These are phyloP conservation scores for Saccharomycopsis vini DNA, from an alignment of 805 yeast species.

Conservation along the genomic window DNA sequence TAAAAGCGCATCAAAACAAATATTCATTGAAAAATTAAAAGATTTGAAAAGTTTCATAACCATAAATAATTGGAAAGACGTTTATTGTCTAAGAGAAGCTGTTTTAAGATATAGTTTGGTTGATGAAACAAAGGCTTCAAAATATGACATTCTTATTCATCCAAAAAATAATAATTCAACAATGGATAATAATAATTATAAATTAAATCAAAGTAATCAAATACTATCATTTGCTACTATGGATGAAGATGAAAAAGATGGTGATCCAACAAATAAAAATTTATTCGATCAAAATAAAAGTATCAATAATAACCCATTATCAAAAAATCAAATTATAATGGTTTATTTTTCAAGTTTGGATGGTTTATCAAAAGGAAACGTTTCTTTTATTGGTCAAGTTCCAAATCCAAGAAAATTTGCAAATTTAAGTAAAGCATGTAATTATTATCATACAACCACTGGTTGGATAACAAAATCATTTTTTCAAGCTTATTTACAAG, in stretches of 20 bases:
- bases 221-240: no score
- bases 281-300: no score
- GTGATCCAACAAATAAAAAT: no score
- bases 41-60: conserved; percentile 1
- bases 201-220: background rate
- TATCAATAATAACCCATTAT: no score
- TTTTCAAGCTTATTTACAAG: conserved; percentile 4
- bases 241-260: conserved; percentile 4
- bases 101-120: conserved; percentile 1
- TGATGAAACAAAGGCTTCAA: background rate
- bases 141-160: background rate
- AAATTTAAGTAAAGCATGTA: background rate
- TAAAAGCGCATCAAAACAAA: conserved; percentile 10
- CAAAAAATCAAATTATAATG: no score
- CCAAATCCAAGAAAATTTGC: background rate
- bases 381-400: conserved; percentile 4
- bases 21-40: background rate
- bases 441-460: conserved; percentile 5
- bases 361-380: conserved; percentile 3
- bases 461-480: conserved; percentile 4
- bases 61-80: background rate
- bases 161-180: background rate
- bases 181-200: background rate
- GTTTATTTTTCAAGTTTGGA: conserved; percentile 3
- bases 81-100: conserved; percentile 1